A percentile compares a stretch with the other conserved stretches of the same genome.
These are phyloP conservation scores for Nemania bipapillata DNA, from an alignment of 2,329 filamentous ascomycete species.

Conservation along the genomic window DNA sequence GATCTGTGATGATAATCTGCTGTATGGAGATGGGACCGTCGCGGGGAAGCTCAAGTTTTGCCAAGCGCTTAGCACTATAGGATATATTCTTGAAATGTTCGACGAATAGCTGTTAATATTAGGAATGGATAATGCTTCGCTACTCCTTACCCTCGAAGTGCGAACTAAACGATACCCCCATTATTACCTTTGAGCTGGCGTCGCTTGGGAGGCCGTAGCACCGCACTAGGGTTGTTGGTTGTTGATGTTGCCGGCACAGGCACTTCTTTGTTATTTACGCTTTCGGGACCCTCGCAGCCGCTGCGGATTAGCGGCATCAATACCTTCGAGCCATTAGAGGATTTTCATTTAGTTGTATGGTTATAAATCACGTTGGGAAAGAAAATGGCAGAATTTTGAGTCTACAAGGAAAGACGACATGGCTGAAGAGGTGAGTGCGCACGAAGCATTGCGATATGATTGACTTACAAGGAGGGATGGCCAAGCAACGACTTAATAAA, in stretches of 20 bases:
- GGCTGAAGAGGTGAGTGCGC: slow-evolving; percentile 9
- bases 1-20: slow-evolving; percentile 12
- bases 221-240: too few relatives aligned
- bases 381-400: slow-evolving; percentile 15
- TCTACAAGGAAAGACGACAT: slow-evolving; percentile 2
- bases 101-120: slow-evolving; percentile 14
- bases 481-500: slow-evolving; percentile 16
- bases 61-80: slow-evolving; percentile 8
- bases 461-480: slow-evolving; percentile 8
- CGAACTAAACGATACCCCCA: slow-evolving; percentile 5
- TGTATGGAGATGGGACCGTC: neutral
- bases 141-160: slow-evolving; percentile 11
- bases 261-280: slow-evolving; percentile 10
- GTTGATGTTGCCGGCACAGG: too few relatives aligned
- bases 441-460: slow-evolving; percentile 13
- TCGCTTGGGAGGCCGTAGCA: slow-evolving; percentile 8
- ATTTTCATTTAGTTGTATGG: slow-evolving; percentile 18
- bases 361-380: slow-evolving; percentile 10
- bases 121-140: slow-evolving; percentile 5
- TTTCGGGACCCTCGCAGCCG: slow-evolving; percentile 11
- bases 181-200: slow-evolving; percentile 3
- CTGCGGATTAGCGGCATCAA: slow-evolving; percentile 7
- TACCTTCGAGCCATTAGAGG: slow-evolving; percentile 13
- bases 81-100: slow-evolving; percentile 7
- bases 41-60: slow-evolving; percentile 10